Conservation (phyloP, 345 rosid species). For the Citrus medica region DNA sequence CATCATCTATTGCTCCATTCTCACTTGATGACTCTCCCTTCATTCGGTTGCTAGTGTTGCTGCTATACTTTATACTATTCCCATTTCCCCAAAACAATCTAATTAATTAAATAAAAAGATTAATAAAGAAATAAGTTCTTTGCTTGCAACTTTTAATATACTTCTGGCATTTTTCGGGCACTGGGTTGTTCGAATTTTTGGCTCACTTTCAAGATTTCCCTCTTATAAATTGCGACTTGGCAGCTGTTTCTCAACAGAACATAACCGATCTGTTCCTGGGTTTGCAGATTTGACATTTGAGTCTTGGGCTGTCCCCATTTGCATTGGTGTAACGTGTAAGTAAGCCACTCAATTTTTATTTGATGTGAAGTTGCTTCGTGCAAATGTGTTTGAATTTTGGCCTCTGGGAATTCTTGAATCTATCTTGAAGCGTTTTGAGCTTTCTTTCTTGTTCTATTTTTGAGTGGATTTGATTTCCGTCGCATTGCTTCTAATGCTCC, state of each 20-base stretch:
- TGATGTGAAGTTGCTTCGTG: neutral
- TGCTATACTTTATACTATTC: too few species aligned
- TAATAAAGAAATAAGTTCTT: neutral
- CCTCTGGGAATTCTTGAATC: neutral
- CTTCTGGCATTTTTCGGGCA: constrained; percentile 16
- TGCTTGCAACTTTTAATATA: neutral
- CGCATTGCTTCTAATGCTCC: neutral
- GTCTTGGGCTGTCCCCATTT: constrained; percentile 20
- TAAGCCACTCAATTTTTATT: constrained; percentile 15
- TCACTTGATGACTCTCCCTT: constrained; percentile 18
- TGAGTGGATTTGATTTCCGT: neutral
- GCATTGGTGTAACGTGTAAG: constrained; percentile 8
- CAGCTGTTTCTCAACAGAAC: neutral
- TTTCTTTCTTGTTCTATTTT: neutral
- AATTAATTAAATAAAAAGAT: neutral
- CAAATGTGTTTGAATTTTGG: neutral
- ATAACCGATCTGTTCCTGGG: constrained; percentile 21
- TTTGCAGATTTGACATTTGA: constrained; percentile 21
- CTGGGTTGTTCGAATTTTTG: constrained; percentile 18
- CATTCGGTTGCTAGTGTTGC: constrained; percentile 26
- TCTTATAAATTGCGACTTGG: constrained; percentile 19
- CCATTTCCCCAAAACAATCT: constrained; percentile 5
- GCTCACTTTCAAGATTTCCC: constrained; percentile 2
- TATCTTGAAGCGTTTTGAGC: neutral
- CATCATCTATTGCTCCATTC: constrained; percentile 21